These are phyloP conservation scores for Microdochium paspali DNA, from an alignment of 2,329 filamentous ascomycete species.

Conservation along the genomic window DNA sequence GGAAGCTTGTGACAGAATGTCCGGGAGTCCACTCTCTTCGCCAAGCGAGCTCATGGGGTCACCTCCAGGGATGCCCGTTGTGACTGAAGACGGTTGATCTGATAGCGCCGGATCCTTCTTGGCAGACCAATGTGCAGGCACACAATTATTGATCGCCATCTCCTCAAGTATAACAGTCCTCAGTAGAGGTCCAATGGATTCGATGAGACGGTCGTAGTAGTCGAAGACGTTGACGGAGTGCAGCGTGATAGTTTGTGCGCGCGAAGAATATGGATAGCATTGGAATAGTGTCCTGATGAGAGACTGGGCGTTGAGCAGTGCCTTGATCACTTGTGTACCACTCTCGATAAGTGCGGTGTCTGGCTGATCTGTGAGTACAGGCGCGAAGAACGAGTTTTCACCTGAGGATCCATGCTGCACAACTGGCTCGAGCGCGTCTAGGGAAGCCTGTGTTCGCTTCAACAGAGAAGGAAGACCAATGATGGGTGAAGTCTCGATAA, in stretches of 20 bases:
- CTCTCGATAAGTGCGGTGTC: conserved; percentile 27
- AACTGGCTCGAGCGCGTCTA: conserved; percentile 45
- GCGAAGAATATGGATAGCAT: conserved; percentile 61
- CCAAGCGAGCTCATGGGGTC: conserved; percentile 5
- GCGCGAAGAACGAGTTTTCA: conserved; percentile 57
- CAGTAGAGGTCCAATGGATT: conserved; percentile 67
- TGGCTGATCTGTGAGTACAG: background rate
- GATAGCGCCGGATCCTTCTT: conserved; percentile 13
- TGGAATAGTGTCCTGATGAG: conserved; percentile 67
- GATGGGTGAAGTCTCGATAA: conserved; percentile 74
- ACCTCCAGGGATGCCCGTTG: conserved; percentile 2
- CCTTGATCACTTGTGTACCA: conserved; percentile 72
- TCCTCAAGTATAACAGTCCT: conserved; percentile 79
- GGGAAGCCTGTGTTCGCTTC: conserved; percentile 59
- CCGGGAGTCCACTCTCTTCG: conserved; percentile 17
- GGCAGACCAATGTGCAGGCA: conserved; percentile 59
- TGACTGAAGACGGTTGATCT: conserved; percentile 4
- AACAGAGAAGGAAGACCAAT: conserved; percentile 75
- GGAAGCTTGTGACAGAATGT: conserved; percentile 12
- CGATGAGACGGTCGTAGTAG: conserved; percentile 66
- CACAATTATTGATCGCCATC: conserved; percentile 60
- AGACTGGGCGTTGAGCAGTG: conserved; percentile 66
- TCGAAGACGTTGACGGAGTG: conserved; percentile 75
- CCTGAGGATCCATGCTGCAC: conserved; percentile 39
- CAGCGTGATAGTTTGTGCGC: conserved; percentile 57